Conservation (phyloP, 2,329 filamentous ascomycete species). For the Golovinomyces cichoracearum region DNA sequence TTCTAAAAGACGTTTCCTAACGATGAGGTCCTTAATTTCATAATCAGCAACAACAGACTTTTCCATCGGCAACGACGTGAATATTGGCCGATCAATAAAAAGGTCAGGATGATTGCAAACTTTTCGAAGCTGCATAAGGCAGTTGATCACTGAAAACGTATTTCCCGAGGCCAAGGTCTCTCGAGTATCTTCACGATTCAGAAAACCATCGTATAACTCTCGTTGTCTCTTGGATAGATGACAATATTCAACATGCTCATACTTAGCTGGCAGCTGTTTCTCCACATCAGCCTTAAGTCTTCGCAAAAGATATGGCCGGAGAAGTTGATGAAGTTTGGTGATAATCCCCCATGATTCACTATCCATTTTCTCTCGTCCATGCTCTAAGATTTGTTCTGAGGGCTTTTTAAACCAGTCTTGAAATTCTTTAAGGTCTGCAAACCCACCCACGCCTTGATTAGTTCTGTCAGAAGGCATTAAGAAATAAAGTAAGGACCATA, state of each 20-base stretch:
- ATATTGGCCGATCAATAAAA: constrained; percentile 85
- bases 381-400: constrained; percentile 86
- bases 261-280: constrained; percentile 96
- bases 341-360: constrained; percentile 83
- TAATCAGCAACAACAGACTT: constrained; percentile 53
- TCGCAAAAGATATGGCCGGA: constrained; percentile 73
- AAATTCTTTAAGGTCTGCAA: constrained; percentile 86
- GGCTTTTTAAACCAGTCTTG: constrained; percentile 89
- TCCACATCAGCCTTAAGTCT: constrained; percentile 90
- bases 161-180: constrained; percentile 78
- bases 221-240: constrained; percentile 83
- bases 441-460: constrained; percentile 59
- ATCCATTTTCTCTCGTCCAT: constrained; percentile 78
- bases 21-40: constrained; percentile 41
- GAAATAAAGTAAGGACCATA: constrained; percentile 95
- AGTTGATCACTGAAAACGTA: constrained; percentile 94
- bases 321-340: constrained; percentile 72
- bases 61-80: constrained; percentile 84
- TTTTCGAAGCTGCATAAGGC: constrained; percentile 87
- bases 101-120: constrained; percentile 97
- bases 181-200: constrained; percentile 69
- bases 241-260: constrained; percentile 91
- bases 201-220: constrained; percentile 87
- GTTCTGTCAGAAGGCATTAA: constrained; percentile 61
- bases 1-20: constrained; percentile 40